Conservation (phyloP, 768 basidiomycete species). For the Tulasnella calospora region DNA sequence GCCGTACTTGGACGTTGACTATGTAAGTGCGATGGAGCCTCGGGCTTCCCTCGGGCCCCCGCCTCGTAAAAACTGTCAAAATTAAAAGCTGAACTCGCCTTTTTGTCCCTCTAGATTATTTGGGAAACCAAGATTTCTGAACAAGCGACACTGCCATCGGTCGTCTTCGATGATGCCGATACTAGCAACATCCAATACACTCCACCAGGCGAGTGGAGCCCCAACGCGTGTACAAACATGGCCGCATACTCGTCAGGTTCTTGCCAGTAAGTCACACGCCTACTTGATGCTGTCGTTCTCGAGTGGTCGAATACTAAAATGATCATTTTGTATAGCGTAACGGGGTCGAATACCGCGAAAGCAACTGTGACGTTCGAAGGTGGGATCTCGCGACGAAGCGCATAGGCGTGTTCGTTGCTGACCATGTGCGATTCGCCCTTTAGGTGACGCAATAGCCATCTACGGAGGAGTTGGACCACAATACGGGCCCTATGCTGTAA, state of each 20-base stretch:
- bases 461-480: neutral
- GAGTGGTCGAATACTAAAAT: too few species aligned
- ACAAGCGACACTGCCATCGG: neutral
- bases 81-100: neutral
- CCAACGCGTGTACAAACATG: neutral
- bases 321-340: neutral
- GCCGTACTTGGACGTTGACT: constrained; percentile 12
- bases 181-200: neutral
- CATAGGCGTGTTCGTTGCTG: neutral
- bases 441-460: neutral
- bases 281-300: too few species aligned
- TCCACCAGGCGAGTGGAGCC: neutral
- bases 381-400: neutral
- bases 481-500: neutral
- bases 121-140: constrained; percentile 11
- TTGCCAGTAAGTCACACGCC: constrained; percentile 4
- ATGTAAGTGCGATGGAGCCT: neutral
- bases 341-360: neutral
- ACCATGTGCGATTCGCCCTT: neutral
- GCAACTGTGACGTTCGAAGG: constrained; percentile 1
- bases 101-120: neutral
- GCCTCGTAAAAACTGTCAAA: neutral
- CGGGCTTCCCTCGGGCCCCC: neutral
- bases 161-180: neutral
- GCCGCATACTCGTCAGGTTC: neutral